These are phyloP conservation scores for Phytophthora agathidicida DNA, from an alignment of 352 stramenopile genomes.

Conservation along the genomic window DNA sequence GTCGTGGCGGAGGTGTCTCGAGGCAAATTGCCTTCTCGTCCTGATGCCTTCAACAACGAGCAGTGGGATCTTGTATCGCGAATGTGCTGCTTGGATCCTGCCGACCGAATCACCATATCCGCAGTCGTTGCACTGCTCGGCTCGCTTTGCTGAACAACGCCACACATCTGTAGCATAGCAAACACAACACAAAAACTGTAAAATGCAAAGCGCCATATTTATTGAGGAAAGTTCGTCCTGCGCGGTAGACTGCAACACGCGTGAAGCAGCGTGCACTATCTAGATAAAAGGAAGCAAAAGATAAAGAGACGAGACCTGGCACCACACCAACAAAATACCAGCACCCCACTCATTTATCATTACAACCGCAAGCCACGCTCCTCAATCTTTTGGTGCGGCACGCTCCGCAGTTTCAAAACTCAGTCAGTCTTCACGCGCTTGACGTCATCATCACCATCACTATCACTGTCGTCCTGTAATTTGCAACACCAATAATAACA, in stretches of 20 bases:
- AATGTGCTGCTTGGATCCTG: constrained; percentile 32
- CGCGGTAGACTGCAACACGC: background rate
- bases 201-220: constrained; percentile 38
- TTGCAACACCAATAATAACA: constrained; percentile 8
- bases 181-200: constrained; percentile 14
- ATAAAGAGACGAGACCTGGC: constrained; percentile 27
- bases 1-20: constrained; percentile 22
- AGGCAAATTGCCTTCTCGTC: constrained; percentile 24
- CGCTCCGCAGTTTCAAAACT: constrained; percentile 26
- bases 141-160: constrained; percentile 12
- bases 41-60: constrained; percentile 21
- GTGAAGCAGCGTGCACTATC: constrained; percentile 5
- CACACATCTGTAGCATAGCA: constrained; percentile 5
- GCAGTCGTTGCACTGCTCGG: constrained; percentile 20
- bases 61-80: constrained; percentile 33
- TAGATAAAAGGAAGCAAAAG: constrained; percentile 22
- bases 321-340: constrained; percentile 37
- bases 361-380: constrained; percentile 25
- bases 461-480: constrained; percentile 65
- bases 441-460: constrained; percentile 70
- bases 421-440: constrained; percentile 69
- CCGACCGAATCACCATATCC: constrained; percentile 22
- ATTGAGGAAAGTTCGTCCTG: constrained; percentile 17
- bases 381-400: constrained; percentile 26
- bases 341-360: constrained; percentile 38